These are phyloP conservation scores for Pugionium cornutum DNA, from an alignment of 345 rosid genomes.

Conservation along the genomic window DNA sequence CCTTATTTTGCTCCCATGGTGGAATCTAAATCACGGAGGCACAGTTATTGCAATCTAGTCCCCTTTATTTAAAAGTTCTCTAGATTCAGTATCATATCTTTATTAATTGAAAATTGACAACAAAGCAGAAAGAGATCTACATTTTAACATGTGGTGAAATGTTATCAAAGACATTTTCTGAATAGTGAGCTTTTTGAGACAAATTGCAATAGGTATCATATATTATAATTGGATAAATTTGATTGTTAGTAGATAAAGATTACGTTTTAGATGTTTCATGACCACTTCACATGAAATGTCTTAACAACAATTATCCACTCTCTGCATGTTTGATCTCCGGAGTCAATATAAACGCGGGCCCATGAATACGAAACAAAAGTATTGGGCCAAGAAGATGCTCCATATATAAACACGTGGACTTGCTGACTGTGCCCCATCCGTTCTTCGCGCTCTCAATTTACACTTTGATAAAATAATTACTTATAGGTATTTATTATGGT, in stretches of 20 bases:
- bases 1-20: slow-evolving; percentile 33
- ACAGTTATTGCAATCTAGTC: slow-evolving; percentile 31
- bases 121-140: background rate
- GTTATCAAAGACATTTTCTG: background rate
- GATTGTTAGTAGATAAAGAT: background rate
- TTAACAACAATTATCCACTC: background rate
- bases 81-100: slow-evolving; percentile 5
- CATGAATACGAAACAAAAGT: slow-evolving; percentile 1
- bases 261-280: background rate
- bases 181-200: too few species aligned
- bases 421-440: slow-evolving; percentile 51
- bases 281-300: slow-evolving; percentile 1
- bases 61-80: background rate
- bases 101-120: too few species aligned
- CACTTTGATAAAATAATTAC: too few species aligned
- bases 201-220: too few species aligned
- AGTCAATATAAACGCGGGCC: slow-evolving; percentile 29
- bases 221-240: background rate
- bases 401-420: slow-evolving; percentile 38
- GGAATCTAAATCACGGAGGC: slow-evolving; percentile 28
- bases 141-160: background rate
- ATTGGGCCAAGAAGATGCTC: slow-evolving; percentile 37
- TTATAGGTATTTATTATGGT: too few species aligned
- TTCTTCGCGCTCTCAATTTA: slow-evolving; percentile 32
- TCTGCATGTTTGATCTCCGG: background rate